These are phyloP conservation scores for Syzygium aqueum DNA, from an alignment of 345 rosid genomes.

Conservation along the genomic window DNA sequence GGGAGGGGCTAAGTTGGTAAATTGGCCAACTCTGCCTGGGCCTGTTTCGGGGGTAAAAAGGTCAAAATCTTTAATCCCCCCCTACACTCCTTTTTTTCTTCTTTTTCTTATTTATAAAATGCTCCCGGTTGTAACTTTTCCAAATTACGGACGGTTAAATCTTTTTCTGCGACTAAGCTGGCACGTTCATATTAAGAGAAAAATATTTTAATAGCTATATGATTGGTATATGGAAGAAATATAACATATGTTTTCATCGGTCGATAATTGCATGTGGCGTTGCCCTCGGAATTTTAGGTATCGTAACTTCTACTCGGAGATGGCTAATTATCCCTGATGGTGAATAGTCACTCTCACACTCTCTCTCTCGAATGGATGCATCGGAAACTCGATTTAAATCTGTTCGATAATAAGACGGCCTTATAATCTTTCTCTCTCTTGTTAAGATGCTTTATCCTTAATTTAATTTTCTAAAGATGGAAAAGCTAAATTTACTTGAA, in stretches of 20 bases:
- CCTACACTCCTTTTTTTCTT: too few species aligned
- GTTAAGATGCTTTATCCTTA: background rate
- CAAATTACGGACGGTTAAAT: rapidly evolving
- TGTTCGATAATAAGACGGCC: background rate
- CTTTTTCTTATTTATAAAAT: background rate
- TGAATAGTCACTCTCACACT: too few species aligned
- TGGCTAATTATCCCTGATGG: too few species aligned
- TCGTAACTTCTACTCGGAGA: too few species aligned
- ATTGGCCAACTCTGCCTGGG: background rate
- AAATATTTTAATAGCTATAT: too few species aligned
- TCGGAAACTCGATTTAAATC: background rate
- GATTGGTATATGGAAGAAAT: background rate
- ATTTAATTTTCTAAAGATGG: background rate
- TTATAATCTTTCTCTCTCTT: background rate
- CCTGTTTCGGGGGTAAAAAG: background rate
- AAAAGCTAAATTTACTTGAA: background rate
- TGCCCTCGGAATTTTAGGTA: too few species aligned
- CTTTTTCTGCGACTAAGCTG: background rate
- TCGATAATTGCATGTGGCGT: background rate
- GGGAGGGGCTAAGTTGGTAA: background rate
- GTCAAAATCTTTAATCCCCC: background rate
- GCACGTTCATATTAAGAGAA: too few species aligned
- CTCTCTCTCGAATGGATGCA: too few species aligned
- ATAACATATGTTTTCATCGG: background rate
- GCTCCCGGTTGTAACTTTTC: background rate